Percentiles rank a stretch among this genome's conserved stretches.
phyloP scores from a whole-genome alignment of 2,329 filamentous ascomycete genomes.

The Immersiporthe knoxdaviesiana region DNA sequence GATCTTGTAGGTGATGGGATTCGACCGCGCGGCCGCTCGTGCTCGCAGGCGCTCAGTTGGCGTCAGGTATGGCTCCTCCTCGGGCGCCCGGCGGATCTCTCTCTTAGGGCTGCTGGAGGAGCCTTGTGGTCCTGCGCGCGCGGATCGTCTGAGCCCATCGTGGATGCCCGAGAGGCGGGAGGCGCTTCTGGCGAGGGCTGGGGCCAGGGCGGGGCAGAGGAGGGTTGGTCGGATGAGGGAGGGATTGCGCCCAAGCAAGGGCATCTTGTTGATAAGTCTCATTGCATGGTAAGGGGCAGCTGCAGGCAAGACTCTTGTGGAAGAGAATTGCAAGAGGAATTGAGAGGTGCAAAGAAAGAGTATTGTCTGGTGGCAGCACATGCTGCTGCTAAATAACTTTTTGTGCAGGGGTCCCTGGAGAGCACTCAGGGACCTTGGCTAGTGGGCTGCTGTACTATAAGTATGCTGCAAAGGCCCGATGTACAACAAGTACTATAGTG shows the following conservation, averaged over 20 bases:
- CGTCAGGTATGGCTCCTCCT: conserved; percentile 25
- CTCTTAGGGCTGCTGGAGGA: conserved; percentile 33
- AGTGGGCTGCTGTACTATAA: neutral
- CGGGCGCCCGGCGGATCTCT: conserved; percentile 20
- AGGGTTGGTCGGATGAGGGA: conserved; percentile 9
- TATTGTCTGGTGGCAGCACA: neutral
- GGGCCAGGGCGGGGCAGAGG: conserved; percentile 13
- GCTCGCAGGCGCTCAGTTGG: conserved; percentile 35
- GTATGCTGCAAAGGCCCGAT: no score
- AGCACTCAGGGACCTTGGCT: neutral
- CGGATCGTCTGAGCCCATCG: conserved; percentile 59
- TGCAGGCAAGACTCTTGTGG: neutral
- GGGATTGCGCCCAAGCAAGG: conserved; percentile 24
- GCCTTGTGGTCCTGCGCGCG: conserved; percentile 40
- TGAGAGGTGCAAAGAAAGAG: neutral
- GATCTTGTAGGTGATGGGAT: conserved; percentile 37
- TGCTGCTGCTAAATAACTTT: conserved; percentile 9
- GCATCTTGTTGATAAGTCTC: conserved; percentile 26
- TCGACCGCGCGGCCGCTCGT: conserved; percentile 31
- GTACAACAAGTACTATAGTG: neutral
- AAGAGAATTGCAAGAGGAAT: conserved; percentile 1
- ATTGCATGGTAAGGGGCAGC: conserved; percentile 22
- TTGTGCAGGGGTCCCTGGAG: conserved; percentile 17
- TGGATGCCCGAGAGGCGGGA: conserved; percentile 70
- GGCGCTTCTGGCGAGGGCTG: conserved; percentile 44